Evolutionary conservation across 2,329 filamentous ascomycete species (phyloP).

Genomic region (Botrytis elliptica): DNA sequence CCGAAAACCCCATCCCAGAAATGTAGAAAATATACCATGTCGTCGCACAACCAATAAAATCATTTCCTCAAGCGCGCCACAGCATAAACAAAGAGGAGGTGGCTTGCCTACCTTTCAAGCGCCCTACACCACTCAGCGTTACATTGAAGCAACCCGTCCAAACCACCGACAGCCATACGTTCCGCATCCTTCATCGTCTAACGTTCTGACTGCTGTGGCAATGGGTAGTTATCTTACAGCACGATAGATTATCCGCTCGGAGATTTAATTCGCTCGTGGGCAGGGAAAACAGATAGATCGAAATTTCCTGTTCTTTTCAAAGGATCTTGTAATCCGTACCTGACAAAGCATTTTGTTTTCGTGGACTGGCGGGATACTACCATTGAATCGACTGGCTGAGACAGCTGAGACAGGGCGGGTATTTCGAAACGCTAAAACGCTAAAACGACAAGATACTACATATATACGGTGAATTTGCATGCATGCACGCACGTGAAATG

Average conservation of each 20-base stretch:
- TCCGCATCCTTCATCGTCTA: background rate
- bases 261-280: background rate
- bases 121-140: background rate
- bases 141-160: background rate
- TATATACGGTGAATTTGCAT: background rate
- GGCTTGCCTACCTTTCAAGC: background rate
- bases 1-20: background rate
- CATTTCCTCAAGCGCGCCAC: background rate
- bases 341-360: background rate
- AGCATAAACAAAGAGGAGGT: background rate
- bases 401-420: background rate
- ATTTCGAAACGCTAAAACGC: background rate
- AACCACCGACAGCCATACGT: background rate
- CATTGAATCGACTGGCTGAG: background rate
- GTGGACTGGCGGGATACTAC: background rate
- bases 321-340: background rate
- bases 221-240: background rate
- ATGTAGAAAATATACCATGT: background rate
- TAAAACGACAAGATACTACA: slow-evolving; percentile 11
- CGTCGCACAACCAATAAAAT: background rate
- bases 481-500: slow-evolving; percentile 1
- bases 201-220: background rate
- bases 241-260: background rate
- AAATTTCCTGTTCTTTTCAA: background rate
- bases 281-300: background rate